Base-by-base conservation (phyloP, 352 stramenopile genomes). In the Pythium monospermum region DNA sequence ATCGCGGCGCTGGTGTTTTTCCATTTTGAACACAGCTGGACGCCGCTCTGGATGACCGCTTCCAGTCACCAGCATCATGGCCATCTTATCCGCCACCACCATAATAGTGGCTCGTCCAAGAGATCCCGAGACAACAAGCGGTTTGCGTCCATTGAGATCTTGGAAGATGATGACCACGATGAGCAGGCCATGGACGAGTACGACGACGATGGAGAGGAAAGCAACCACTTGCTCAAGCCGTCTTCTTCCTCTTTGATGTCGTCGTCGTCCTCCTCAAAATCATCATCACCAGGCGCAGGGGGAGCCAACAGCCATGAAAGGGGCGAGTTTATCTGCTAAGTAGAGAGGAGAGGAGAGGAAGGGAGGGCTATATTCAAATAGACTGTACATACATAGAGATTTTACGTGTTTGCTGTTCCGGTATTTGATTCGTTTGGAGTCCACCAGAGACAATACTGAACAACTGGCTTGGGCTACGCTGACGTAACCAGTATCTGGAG, bases 1-100 rank as follows among this genome's bases (percentile, higher is more conserved):
- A 59, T 77, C 18, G 61, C 64, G 23, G 55, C 57, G 45, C 53
- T 77, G 28, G 65, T 69, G 23, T 77, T 67, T 42, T 77, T 77
- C 52, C 64, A 71, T 27, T 77, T 77, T 26, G 60, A 73, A 42
- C 63, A 77, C 38, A 44, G 59, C 22, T 77, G 68, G 68, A 54
- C 56, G 33, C 63, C 63, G 2, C 28, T 56, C 26, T 59, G 48
- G 8, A 10, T 61, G 28, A 57, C 59, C 35, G 25, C 44, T 30
- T n/a, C n/a, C n/a, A n/a, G n/a, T n/a, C 40, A 47, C 21, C 6
- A 47, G 30, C 7, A 13, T 8, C 30, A 8, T 13, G 30, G 30
- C 30, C n/a, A n/a, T n/a, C n/a, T n/a, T n/a, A n/a, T n/a, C n/a
- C n/a, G n/a, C n/a, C n/a, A n/a, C n/a, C n/a, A n/a, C n/a, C n/a